phyloP scores from a whole-genome alignment of 352 stramenopile species.

The Phytophthora constricta region DNA sequence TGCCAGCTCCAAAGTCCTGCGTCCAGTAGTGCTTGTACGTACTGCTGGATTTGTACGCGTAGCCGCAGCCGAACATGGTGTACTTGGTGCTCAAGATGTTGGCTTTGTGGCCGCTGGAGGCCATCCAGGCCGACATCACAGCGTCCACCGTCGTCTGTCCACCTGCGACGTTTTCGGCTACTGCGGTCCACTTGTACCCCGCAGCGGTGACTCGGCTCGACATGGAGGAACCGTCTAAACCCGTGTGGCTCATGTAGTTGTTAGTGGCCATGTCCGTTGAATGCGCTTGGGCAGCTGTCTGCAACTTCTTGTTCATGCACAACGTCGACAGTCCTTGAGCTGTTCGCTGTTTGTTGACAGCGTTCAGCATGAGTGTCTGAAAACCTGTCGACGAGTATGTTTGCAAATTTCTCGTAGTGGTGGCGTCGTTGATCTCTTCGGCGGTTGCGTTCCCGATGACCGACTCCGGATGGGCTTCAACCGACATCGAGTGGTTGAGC shows the following conservation, averaged over 20 bases:
- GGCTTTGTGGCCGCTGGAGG: slow-evolving; percentile 48
- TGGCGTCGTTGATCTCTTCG: slow-evolving; percentile 18
- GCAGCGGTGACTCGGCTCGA: slow-evolving; percentile 38
- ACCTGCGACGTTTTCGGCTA: slow-evolving; percentile 67
- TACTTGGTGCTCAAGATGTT: slow-evolving; percentile 54
- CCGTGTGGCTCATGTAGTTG: slow-evolving; percentile 63
- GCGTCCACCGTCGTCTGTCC: slow-evolving; percentile 42
- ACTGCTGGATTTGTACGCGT: slow-evolving; percentile 33
- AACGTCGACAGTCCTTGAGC: slow-evolving; percentile 36
- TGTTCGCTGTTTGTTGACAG: slow-evolving; percentile 58
- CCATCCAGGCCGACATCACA: slow-evolving; percentile 66
- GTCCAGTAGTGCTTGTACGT: slow-evolving; percentile 67
- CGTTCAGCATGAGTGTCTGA: slow-evolving; percentile 45
- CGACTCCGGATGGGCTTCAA: slow-evolving; percentile 2
- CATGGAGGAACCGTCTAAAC: slow-evolving; percentile 49
- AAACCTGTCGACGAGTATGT: slow-evolving; percentile 28
- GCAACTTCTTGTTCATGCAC: slow-evolving; percentile 52
- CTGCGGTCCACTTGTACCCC: slow-evolving; percentile 50
- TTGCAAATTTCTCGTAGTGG: slow-evolving; percentile 25
- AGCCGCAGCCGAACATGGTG: slow-evolving; percentile 47
- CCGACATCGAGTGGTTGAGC: slow-evolving; percentile 6
- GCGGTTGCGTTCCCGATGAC: slow-evolving; percentile 30
- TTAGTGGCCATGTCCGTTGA: slow-evolving; percentile 55
- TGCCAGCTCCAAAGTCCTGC: slow-evolving; percentile 54
- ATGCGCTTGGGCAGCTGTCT: slow-evolving; percentile 30